Evolutionary conservation across 257 asterid species (phyloP).

Genomic region (Handroanthus guayacan): DNA sequence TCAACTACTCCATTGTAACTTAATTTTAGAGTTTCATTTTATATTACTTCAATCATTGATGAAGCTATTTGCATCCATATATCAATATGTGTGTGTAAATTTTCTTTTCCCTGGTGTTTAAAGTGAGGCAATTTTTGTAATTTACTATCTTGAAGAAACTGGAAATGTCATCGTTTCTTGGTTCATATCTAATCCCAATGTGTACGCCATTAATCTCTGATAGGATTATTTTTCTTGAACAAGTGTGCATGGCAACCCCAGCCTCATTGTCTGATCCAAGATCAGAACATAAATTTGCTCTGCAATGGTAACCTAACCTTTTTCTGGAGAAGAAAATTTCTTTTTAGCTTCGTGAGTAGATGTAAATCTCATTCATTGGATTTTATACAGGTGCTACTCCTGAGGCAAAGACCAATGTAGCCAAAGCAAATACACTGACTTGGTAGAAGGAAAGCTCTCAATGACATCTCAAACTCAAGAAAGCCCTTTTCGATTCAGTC

Average conservation of each 20-base stretch:
- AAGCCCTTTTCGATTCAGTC: slow-evolving; percentile 49
- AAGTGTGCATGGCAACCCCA: slow-evolving; percentile 54
- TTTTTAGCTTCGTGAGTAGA: not conserved
- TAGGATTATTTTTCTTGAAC: not conserved
- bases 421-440: slow-evolving; percentile 45
- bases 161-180: not conserved
- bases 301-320: slow-evolving; percentile 48
- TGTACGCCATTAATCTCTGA: not conserved
- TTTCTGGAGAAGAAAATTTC: not conserved
- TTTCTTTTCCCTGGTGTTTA: too few relatives aligned
- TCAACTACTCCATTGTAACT: too few relatives aligned
- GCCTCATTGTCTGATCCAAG: slow-evolving; percentile 52
- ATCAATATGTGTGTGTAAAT: too few relatives aligned
- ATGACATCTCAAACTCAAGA: slow-evolving; percentile 65
- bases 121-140: too few relatives aligned
- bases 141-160: too few relatives aligned
- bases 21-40: too few relatives aligned
- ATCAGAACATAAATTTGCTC: slow-evolving; percentile 59
- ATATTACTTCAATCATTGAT: too few relatives aligned
- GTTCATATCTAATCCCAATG: not conserved
- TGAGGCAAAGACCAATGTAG: slow-evolving; percentile 44
- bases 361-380: not conserved
- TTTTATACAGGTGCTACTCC: slow-evolving; percentile 39
- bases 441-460: slow-evolving; percentile 63
- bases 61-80: too few relatives aligned